Percentiles rank a stretch among this genome's conserved stretches.
Evolutionary conservation across 139 green algal genomes (phyloP).

Genomic region (Raphidocelis subcapitata): DNA sequence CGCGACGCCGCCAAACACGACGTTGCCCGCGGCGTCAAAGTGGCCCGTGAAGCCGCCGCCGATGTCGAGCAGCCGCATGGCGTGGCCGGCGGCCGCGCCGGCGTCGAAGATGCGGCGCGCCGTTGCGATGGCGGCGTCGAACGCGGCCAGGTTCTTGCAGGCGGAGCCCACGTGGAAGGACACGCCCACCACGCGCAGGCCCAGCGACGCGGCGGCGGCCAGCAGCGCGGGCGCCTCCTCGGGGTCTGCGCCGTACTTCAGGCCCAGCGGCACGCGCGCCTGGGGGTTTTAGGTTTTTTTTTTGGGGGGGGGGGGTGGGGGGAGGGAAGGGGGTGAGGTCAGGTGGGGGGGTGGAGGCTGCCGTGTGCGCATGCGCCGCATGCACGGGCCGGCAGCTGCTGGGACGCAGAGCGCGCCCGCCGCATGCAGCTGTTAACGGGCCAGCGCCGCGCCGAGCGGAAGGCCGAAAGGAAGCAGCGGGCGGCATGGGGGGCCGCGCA

Average conservation of each 20-base stretch:
- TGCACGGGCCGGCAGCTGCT: no score
- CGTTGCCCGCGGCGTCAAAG: slow-evolving; percentile 48
- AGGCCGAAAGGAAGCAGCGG: no score
- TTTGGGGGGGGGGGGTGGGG: not conserved
- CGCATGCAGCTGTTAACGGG: no score
- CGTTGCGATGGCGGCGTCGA: slow-evolving; percentile 65
- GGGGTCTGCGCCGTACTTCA: slow-evolving; percentile 49
- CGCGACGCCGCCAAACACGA: slow-evolving; percentile 50
- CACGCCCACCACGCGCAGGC: slow-evolving; percentile 71
- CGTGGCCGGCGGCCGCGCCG: slow-evolving; percentile 34
- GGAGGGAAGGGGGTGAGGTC: no score
- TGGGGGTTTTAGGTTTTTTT: not conserved
- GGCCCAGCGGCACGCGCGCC: slow-evolving; percentile 32
- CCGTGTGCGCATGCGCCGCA: no score
- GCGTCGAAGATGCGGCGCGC: slow-evolving; percentile 42
- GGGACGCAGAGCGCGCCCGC: no score
- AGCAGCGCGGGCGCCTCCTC: slow-evolving; percentile 34
- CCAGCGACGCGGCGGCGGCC: slow-evolving; percentile 20
- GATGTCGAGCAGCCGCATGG: slow-evolving; percentile 55
- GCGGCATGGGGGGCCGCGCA: no score
- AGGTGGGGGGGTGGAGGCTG: no score
- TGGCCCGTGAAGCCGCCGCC: slow-evolving; percentile 53
- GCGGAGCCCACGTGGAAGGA: slow-evolving; percentile 95
- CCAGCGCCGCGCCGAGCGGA: no score
- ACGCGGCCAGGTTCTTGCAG: slow-evolving; percentile 73